Evolutionary conservation across 129 eudicot genomes (phyloP), one percentile per base, ranked within the genome.

Genomic region (Flaveria ramosissima): DNA sequence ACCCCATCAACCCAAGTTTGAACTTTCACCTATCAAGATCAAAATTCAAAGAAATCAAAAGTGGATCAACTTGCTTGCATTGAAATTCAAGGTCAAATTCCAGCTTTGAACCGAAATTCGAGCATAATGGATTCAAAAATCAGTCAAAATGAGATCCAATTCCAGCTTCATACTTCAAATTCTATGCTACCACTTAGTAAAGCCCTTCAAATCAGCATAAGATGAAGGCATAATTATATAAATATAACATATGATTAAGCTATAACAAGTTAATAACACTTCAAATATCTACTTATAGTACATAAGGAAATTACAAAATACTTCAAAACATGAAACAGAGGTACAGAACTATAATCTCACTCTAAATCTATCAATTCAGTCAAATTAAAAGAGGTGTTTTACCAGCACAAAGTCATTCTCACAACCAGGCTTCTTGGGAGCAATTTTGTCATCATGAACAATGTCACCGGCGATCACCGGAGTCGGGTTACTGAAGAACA

Each of bases 381-480:
- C 59, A 82, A 45, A n/a, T 6, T 52, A 9, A 16, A 7, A n/a
- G 17, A 48, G 70, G n/a, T 11, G 30, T 6, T 24, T 43, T 87
- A 92, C 97, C 96, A 92, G 81, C 20, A 92, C 90, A 52, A 92
- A 92, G 78, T 89, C 90, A 71, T 92, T 92, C 76, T 83, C 91
- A 80, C 97, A 92, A 47, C 97, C 97, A 43, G 97, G 97, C 73
- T 92, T 88, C 76, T 92, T 92, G 71, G 97, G 97, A 50, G 96
- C 86, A 26, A 75, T 74, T 70, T 86, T 79, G 42, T 92, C 96
- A 21, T 80, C 86, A 53, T 92, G 97, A 77, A 89, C 96, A 30
- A 89, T 92, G 78, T 92, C 97, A 46, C 97, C 92, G 27, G 92
- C 96, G 21, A 73, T 83, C 52, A 92, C 93, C 11, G 43, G 57